Base-by-base conservation (phyloP, 1,284 basidiomycete species). In the Blastosporella zonata region DNA sequence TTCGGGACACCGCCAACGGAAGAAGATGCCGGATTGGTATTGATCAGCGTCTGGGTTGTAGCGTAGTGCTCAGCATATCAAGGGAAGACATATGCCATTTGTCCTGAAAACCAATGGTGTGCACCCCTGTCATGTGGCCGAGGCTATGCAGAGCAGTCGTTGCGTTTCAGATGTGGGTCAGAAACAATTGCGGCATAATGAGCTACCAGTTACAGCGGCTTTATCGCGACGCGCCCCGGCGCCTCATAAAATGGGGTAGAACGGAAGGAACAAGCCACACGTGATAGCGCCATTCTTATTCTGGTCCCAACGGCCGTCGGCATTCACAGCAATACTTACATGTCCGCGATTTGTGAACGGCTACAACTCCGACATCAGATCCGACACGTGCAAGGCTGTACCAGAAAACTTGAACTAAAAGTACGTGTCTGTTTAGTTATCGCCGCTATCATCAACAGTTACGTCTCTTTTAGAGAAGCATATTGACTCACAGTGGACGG, bases 331-430 rank as follows among this genome's bases (percentile, higher is more conserved):
- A 34, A 2, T 18, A 4, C 15, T 18, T 4, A 2, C 8, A 43
- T 31, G 34, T 43, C 36, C 44, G 42, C 34, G 15, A 17, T 35
- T 25, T 44, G 36, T 43, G 33, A 15, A 37, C n/a, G n/a, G n/a
- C n/a, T n/a, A 31, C 27, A 33, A 21, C 36, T 45, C 23, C 43
- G 37, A 40, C 36, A 20, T n/a, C 48, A 44, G 25, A 45, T 41
- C 29, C 29, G 21, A 39, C 47, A 43, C 47, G 41, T 49, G 47
- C 47, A 42, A 38, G 29, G 41, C 21, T 38, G 15, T 49, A 22
- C 29, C 29, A 42, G 20, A 38, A 29, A 25, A 10, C 6, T 34
- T 5, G n/a, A 3, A n/a, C 4, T 34, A 33, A 25, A 33, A 21
- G 27, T 28, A 27, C 3, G 7, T 31, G 29, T 7, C 29, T 31